Evolutionary conservation across 1,284 basidiomycete species (phyloP).

Genomic region (Meripilus lineatus): DNA sequence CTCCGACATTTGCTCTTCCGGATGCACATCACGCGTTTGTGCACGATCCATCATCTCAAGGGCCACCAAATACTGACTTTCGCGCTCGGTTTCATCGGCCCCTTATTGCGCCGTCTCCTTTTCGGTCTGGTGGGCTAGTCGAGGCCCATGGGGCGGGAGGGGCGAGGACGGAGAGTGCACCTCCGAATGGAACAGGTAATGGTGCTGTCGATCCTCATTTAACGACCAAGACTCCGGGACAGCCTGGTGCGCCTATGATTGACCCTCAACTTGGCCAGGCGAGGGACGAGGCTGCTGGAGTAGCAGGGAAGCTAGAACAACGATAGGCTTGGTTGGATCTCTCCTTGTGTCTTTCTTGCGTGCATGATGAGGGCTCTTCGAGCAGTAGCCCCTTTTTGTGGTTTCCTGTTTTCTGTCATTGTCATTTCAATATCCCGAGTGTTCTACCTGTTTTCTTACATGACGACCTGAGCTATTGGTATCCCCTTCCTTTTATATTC

Average conservation of each 20-base stretch:
- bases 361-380: too few relatives aligned
- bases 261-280: conserved; percentile 33
- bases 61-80: conserved; percentile 49
- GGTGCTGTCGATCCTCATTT: too few relatives aligned
- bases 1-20: conserved; percentile 13
- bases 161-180: neutral
- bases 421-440: too few relatives aligned
- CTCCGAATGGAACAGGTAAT: too few relatives aligned
- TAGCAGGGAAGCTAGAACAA: conserved; percentile 25
- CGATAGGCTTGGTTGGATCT: too few relatives aligned
- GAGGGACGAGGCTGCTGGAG: conserved; percentile 32
- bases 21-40: conserved; percentile 17
- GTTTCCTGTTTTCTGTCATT: too few relatives aligned
- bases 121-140: conserved; percentile 38
- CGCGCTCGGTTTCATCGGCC: conserved; percentile 66
- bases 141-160: conserved; percentile 17
- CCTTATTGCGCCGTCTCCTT: conserved; percentile 61
- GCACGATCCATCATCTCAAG: conserved; percentile 23
- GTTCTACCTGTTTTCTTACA: too few relatives aligned
- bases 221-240: too few relatives aligned
- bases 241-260: conserved; percentile 12
- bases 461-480: too few relatives aligned
- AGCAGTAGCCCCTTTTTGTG: too few relatives aligned
- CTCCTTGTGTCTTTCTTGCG: too few relatives aligned
- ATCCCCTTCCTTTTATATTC: too few relatives aligned